Evolutionary conservation across 306 rosid genomes (phyloP).

Genomic region (Acmispon strigosus): DNA sequence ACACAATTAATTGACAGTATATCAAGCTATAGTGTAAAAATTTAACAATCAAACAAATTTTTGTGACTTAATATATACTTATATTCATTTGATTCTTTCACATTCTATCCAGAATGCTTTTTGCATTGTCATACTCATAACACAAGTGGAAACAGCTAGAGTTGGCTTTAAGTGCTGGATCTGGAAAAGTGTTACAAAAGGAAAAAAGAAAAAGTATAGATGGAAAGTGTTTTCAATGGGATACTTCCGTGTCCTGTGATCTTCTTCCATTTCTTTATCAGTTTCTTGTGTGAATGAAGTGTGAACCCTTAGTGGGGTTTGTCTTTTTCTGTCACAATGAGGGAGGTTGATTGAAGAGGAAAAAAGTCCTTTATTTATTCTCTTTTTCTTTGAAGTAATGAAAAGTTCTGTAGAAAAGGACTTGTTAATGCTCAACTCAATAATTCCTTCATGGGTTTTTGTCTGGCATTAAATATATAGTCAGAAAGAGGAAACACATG

Average conservation of each 20-base stretch:
- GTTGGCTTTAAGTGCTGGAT: conserved; percentile 65
- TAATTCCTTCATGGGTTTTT: conserved; percentile 11
- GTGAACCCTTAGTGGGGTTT: conserved; percentile 35
- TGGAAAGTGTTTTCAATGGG: conserved; percentile 28
- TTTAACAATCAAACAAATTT: not conserved
- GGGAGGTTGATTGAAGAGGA: conserved; percentile 37
- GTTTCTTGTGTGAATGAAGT: conserved; percentile 18
- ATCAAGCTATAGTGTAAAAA: not conserved
- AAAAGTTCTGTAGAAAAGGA: conserved; percentile 20
- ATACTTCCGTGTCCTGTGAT: conserved; percentile 52
- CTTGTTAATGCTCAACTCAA: conserved; percentile 18
- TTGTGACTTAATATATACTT: not conserved
- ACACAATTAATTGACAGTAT: conserved; percentile 1
- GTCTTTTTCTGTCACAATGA: conserved; percentile 42
- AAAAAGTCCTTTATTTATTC: conserved; percentile 22
- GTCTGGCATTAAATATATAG: conserved; percentile 15
- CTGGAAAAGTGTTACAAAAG: conserved; percentile 41
- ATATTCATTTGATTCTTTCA: conserved; percentile 1
- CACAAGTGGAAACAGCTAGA: conserved; percentile 52
- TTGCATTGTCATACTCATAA: conserved; percentile 8
- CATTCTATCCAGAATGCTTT: conserved; percentile 17
- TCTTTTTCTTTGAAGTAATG: conserved; percentile 25
- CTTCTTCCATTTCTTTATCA: conserved; percentile 30
- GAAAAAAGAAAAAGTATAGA: conserved; percentile 27
- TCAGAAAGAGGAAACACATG: not conserved